These are phyloP conservation scores for Fusarium agapanthi DNA, from an alignment of 2,329 filamentous ascomycete species.

Conservation along the genomic window DNA sequence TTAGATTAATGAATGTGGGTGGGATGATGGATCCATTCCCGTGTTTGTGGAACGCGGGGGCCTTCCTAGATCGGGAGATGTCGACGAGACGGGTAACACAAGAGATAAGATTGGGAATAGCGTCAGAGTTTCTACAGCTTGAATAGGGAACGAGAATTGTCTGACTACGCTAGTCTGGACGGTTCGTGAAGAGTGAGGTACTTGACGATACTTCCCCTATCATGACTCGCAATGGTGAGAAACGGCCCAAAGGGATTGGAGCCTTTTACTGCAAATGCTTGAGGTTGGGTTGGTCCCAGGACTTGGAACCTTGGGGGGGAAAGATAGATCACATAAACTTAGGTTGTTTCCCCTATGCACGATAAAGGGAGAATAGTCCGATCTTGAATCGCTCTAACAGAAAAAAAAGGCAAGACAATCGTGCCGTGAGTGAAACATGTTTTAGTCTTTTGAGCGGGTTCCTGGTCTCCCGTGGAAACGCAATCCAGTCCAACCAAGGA, in stretches of 20 bases:
- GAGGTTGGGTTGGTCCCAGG: neutral
- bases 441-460: constrained; percentile 3
- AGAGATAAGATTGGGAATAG: constrained; percentile 20
- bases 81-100: constrained; percentile 20
- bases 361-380: constrained; percentile 8
- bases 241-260: neutral
- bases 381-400: constrained; percentile 11
- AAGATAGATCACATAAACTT: neutral
- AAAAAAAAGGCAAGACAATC: constrained; percentile 14
- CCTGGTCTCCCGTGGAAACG: constrained; percentile 22
- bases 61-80: constrained; percentile 19
- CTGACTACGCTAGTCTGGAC: neutral
- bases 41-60: constrained; percentile 25
- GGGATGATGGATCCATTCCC: constrained; percentile 31
- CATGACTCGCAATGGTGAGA: constrained; percentile 10
- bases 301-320: neutral
- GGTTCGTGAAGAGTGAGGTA: constrained; percentile 1
- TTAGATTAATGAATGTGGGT: constrained; percentile 8
- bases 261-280: neutral
- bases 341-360: neutral
- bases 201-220: neutral
- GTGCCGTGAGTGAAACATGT: constrained; percentile 17
- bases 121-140: neutral
- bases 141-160: neutral
- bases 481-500: constrained; percentile 8